A percentile compares a stretch with the other conserved stretches of the same genome.
These are phyloP conservation scores for Cordyceps javanica DNA, from an alignment of 2,329 filamentous ascomycete species.

Conservation along the genomic window DNA sequence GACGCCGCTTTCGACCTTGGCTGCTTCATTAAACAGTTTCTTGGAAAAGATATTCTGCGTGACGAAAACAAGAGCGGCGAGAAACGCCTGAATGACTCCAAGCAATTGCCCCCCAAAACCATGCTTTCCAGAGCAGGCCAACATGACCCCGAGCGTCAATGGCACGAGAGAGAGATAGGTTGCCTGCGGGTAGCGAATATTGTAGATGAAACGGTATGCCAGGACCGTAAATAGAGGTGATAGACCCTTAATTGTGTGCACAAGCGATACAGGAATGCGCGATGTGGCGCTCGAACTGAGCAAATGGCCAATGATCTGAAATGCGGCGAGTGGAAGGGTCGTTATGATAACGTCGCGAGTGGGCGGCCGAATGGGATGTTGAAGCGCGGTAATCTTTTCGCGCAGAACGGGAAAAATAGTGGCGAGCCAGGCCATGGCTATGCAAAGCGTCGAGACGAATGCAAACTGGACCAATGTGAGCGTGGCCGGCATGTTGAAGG, in stretches of 20 bases:
- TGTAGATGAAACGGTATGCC: conserved; percentile 83
- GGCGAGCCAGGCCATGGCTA: conserved; percentile 72
- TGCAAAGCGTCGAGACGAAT: conserved; percentile 83
- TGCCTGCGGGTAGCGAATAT: conserved; percentile 77
- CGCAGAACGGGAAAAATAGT: conserved; percentile 65
- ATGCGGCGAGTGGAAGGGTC: conserved; percentile 84
- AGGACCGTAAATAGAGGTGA: conserved; percentile 93
- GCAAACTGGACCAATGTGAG: conserved; percentile 90
- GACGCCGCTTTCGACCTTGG: conserved; percentile 73
- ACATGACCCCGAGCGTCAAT: conserved; percentile 86
- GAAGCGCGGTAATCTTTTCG: conserved; percentile 67
- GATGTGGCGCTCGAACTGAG: conserved; percentile 90
- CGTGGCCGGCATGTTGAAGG: conserved; percentile 83
- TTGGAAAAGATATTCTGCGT: conserved; percentile 99
- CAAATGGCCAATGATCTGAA: conserved; percentile 91
- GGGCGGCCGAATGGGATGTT: conserved; percentile 76
- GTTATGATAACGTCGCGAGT: conserved; percentile 75
- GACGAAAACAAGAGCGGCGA: conserved; percentile 91
- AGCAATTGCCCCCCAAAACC: conserved; percentile 77
- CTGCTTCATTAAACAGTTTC: conserved; percentile 91
- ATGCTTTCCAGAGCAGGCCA: conserved; percentile 83
- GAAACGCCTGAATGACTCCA: conserved; percentile 82
- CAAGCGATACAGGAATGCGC: conserved; percentile 90
- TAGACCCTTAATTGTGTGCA: conserved; percentile 97
- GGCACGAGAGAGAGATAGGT: conserved; percentile 90